Percentiles rank a stretch among this genome's conserved stretches.
phyloP scores from a whole-genome alignment of 2,329 filamentous ascomycete species.

The Cryphonectria nitschkei region DNA sequence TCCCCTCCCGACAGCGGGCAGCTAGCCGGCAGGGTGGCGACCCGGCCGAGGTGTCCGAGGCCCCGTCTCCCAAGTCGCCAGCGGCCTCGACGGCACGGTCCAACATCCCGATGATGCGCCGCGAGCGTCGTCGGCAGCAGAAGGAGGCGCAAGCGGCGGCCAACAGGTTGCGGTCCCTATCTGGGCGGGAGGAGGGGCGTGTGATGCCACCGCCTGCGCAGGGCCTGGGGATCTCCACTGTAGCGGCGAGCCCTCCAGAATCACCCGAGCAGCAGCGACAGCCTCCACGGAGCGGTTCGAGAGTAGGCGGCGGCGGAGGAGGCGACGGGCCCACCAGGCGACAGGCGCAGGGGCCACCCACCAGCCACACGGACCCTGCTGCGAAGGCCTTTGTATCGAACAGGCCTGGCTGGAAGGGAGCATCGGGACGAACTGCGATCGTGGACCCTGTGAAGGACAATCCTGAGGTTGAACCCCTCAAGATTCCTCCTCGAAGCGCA shows the following conservation, averaged over 20 bases:
- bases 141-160: slow-evolving; percentile 37
- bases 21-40: slow-evolving; percentile 18
- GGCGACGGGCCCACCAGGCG: slow-evolving; percentile 19
- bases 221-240: slow-evolving; percentile 37
- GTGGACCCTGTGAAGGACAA: slow-evolving; percentile 68
- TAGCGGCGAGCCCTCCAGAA: slow-evolving; percentile 38
- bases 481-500: slow-evolving; percentile 55
- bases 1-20: slow-evolving; percentile 22
- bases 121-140: slow-evolving; percentile 51
- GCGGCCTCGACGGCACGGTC: slow-evolving; percentile 33
- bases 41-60: slow-evolving; percentile 31
- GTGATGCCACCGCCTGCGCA: slow-evolving; percentile 35
- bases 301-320: background rate
- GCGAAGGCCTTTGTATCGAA: slow-evolving; percentile 42
- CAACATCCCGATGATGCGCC: slow-evolving; percentile 57
- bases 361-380: slow-evolving; percentile 38
- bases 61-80: slow-evolving; percentile 9
- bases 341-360: slow-evolving; percentile 1
- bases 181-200: background rate
- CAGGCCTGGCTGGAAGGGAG: slow-evolving; percentile 71
- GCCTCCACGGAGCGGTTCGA: slow-evolving; percentile 14
- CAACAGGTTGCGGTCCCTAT: slow-evolving; percentile 8
- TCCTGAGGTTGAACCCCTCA: slow-evolving; percentile 57
- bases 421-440: slow-evolving; percentile 68
- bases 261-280: slow-evolving; percentile 40